A percentile compares a stretch with the other conserved stretches of the same genome.
Conservation (phyloP, 2,329 filamentous ascomycete species). For the Penicillium concentricum region DNA sequence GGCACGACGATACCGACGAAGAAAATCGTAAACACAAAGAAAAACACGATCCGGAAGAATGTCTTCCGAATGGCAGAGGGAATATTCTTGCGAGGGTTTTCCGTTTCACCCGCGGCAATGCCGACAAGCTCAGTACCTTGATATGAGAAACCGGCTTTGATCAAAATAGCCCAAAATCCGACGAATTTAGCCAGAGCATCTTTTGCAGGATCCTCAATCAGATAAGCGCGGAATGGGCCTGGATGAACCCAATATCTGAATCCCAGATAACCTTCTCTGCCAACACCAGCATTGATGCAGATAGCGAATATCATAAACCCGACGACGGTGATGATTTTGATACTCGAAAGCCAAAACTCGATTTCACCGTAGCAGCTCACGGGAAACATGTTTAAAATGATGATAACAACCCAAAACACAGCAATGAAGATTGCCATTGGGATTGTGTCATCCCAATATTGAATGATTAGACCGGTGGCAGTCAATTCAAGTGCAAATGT, state of each 20-base stretch:
- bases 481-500: constrained; percentile 9
- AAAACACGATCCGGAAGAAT: constrained; percentile 70
- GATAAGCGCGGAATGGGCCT: constrained; percentile 58
- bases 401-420: constrained; percentile 8
- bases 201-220: constrained; percentile 79
- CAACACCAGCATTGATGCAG: constrained; percentile 37
- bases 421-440: constrained; percentile 8
- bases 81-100: constrained; percentile 69
- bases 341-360: constrained; percentile 9
- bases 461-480: constrained; percentile 7
- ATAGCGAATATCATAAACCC: constrained; percentile 64
- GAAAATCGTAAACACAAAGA: constrained; percentile 52
- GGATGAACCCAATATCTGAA: constrained; percentile 10
- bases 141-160: constrained; percentile 43
- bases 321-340: constrained; percentile 7
- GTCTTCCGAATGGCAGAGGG: constrained; percentile 71
- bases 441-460: constrained; percentile 6
- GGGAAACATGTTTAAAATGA: constrained; percentile 8
- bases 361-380: constrained; percentile 8
- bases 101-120: constrained; percentile 72
- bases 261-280: constrained; percentile 4
- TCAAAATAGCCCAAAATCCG: constrained; percentile 56
- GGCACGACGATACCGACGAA: constrained; percentile 72
- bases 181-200: constrained; percentile 66
- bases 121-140: constrained; percentile 71